A percentile compares a stretch with the other conserved stretches of the same genome.
phyloP scores from a whole-genome alignment of 2,329 filamentous ascomycete species.

The Elsinoe batatas region DNA sequence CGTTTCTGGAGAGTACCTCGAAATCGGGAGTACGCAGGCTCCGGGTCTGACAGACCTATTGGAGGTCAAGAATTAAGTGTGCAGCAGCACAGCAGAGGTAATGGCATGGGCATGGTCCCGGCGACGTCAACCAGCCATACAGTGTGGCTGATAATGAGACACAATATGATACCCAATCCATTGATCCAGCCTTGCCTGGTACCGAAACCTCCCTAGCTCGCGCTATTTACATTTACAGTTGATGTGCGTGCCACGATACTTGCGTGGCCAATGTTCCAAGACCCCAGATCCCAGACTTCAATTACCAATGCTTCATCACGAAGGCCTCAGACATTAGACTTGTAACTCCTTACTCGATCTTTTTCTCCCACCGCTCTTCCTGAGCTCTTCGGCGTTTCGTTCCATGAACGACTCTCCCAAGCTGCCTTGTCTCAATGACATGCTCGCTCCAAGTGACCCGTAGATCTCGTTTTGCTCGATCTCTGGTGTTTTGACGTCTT shows the following conservation, averaged over 20 bases:
- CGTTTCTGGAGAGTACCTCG: too few species aligned
- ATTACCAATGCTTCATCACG: background rate
- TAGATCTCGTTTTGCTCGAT: constrained; percentile 22
- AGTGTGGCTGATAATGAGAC: background rate
- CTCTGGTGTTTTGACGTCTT: constrained; percentile 20
- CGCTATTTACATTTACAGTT: constrained; percentile 10
- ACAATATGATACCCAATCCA: constrained; percentile 1
- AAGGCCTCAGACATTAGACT: background rate
- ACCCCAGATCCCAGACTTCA: too few species aligned
- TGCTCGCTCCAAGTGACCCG: constrained; percentile 13
- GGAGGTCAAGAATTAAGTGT: too few species aligned
- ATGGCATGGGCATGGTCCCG: too few species aligned
- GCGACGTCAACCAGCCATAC: background rate
- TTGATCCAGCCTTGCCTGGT: background rate
- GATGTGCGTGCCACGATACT: background rate
- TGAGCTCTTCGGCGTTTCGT: constrained; percentile 25
- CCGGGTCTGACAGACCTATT: too few species aligned
- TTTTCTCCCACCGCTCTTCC: background rate
- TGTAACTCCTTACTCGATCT: background rate
- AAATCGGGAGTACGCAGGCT: too few species aligned
- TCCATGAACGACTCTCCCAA: constrained; percentile 29
- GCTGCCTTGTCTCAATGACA: constrained; percentile 19
- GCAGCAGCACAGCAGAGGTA: too few species aligned
- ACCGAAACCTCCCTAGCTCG: background rate
- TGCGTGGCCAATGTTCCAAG: too few species aligned